These are phyloP conservation scores for Trichosporon sp. DNA, from an alignment of 1,284 basidiomycete species.

Conservation along the genomic window DNA sequence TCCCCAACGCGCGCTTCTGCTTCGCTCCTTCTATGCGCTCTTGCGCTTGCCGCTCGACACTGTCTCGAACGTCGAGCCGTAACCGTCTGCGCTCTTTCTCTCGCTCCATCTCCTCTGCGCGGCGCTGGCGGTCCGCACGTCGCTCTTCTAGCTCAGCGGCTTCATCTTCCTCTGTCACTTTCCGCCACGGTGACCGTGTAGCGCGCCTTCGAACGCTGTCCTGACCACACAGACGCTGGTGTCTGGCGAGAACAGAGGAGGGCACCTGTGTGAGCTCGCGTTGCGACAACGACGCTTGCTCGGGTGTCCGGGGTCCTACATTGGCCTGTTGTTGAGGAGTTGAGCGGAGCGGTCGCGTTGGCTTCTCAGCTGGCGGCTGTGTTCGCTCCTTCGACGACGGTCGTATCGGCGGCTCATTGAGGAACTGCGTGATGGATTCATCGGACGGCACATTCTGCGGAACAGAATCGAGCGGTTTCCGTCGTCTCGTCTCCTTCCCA, in stretches of 20 bases:
- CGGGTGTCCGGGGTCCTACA: not conserved
- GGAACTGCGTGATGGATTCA: not conserved
- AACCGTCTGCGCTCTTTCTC: conserved; percentile 10
- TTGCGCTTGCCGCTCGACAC: not conserved
- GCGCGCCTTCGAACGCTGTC: conserved; percentile 15
- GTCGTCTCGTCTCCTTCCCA: not conserved
- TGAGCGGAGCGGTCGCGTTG: not conserved
- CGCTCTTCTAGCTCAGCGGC: not conserved
- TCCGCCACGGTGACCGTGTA: conserved; percentile 18
- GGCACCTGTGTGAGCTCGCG: conserved; percentile 28
- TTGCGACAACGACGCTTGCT: conserved; percentile 2
- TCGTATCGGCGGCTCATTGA: not conserved
- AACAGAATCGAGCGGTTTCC: not conserved
- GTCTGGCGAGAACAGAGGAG: conserved; percentile 19
- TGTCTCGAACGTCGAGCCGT: not conserved
- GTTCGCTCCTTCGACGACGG: not conserved
- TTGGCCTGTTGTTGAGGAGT: not conserved
- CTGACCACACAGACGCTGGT: conserved; percentile 25
- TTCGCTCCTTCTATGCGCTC: not conserved
- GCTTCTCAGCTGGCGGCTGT: not conserved
- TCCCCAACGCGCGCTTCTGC: conserved; percentile 8
- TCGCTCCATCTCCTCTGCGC: not conserved
- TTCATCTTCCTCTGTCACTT: not conserved
- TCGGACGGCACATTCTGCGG: not conserved
- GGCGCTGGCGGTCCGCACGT: not conserved